phyloP scores from a whole-genome alignment of 129 eudicot species.

The Flaveria ramosissima region DNA sequence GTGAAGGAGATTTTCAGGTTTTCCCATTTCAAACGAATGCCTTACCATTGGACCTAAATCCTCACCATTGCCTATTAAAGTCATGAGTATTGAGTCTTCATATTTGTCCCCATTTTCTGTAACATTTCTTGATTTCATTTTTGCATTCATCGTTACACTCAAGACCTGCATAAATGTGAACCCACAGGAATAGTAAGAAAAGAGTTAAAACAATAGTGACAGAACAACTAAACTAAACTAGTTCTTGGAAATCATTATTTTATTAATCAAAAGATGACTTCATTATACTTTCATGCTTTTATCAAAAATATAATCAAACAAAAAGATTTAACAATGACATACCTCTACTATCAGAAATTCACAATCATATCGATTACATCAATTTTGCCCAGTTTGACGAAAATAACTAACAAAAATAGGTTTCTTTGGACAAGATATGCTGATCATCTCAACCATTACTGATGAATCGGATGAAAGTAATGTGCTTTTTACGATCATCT shows the following conservation, averaged over 20 bases:
- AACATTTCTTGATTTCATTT: slow-evolving; percentile 54
- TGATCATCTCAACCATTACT: background rate
- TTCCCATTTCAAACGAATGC: slow-evolving; percentile 75
- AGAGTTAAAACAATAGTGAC: background rate
- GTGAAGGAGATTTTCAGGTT: slow-evolving; percentile 67
- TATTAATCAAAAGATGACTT: background rate
- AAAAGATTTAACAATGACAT: background rate
- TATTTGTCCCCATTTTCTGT: slow-evolving; percentile 78
- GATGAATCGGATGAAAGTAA: background rate
- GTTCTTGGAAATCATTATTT: background rate
- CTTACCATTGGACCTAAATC: slow-evolving; percentile 90
- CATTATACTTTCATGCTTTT: background rate
- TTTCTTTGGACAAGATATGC: background rate
- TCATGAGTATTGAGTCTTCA: slow-evolving; percentile 84
- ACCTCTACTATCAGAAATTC: background rate
- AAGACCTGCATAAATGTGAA: slow-evolving; percentile 25
- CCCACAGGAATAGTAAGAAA: background rate
- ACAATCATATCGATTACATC: background rate
- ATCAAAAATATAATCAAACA: background rate
- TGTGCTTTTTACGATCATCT: background rate
- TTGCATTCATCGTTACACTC: slow-evolving; percentile 56
- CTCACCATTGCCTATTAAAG: slow-evolving; percentile 84
- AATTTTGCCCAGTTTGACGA: background rate
- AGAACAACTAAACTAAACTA: background rate
- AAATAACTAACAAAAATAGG: background rate